phyloP scores from a whole-genome alignment of 495 filamentous ascomycete genomes.

The Podospora fimiseda region DNA sequence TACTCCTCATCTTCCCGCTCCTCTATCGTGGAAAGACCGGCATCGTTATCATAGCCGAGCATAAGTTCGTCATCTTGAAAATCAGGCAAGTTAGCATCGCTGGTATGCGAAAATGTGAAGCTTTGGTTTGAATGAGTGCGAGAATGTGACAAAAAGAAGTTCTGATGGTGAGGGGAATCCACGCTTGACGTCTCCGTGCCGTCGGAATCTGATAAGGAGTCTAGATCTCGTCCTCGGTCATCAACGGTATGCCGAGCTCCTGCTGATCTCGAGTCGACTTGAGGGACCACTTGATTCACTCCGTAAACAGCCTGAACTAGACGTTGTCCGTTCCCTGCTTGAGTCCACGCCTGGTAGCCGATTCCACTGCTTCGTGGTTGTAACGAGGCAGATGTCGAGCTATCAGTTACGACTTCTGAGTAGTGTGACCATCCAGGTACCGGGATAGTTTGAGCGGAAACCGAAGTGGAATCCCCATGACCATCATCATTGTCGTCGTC shows the following conservation, averaged over 20 bases:
- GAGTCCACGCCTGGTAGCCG: too few relatives aligned
- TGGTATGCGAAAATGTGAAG: constrained; percentile 9
- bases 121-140: constrained; percentile 12
- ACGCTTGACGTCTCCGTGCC: neutral
- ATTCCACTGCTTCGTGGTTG: too few relatives aligned
- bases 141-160: constrained; percentile 8
- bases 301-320: too few relatives aligned
- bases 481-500: constrained; percentile 2
- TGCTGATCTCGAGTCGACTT: too few relatives aligned
- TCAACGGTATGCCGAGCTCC: neutral
- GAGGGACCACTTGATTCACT: neutral
- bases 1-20: constrained; percentile 13
- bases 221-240: too few relatives aligned
- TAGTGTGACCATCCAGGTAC: too few relatives aligned
- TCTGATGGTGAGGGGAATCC: neutral
- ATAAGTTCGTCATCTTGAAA: constrained; percentile 18
- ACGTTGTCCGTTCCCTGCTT: too few relatives aligned
- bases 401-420: too few relatives aligned
- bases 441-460: neutral
- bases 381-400: too few relatives aligned
- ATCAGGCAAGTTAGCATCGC: constrained; percentile 16
- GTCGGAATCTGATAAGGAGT: neutral
- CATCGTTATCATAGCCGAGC: constrained; percentile 10
- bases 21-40: neutral
- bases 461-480: neutral